Evolutionary conservation across 1,284 basidiomycete species (phyloP), one percentile per base, ranked within the genome.

Genomic region (Stygiomarasmius scandens): DNA sequence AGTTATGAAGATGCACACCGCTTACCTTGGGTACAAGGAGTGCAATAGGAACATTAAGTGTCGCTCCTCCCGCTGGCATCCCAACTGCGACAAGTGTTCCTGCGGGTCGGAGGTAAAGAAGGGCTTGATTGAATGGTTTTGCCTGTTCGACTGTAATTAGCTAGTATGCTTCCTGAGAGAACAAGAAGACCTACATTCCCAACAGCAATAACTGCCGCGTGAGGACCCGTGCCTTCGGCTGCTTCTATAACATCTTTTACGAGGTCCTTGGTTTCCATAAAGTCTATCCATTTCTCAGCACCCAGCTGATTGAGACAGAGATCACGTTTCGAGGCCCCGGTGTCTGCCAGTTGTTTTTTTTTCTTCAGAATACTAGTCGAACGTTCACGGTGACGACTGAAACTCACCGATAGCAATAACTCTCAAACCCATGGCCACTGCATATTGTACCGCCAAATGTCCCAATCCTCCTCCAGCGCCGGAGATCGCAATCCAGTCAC

Each of bases 281-380:
- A 91, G 74, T 93, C 89, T 60, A 92, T 69, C 78, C 84, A 92
- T 61, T 77, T 80, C 65, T 89, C 83, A 1, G 88, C 87, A 10
- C 89, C 90, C 50, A 90, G 80, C 16, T 41, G 38, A 41, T 71
- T 64, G 54, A 80, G 62, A 62, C 77, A 82, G 16, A 90, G 72
- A 34, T 81, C 71, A 56, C 80, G 79, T 74, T 92, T 92, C 38
- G 77, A 81, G 14, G 78, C 81, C 32, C 89, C 89, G 2, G 82
- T 86, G 66, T 90, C 84, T 83, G 43, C 16, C 47, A 23, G 45
- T 23, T 19, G 45, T 14, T 32, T 32, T 32, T 6, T 32, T 32
- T 32, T 32, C 12, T 5, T 6, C 12, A 6, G 5, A 32, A 12
- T 32, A 32, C 29, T 11, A 29, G 22, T 10, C 11, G 19, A 12